Conservation (phyloP, 164 flowering plant species). For the Nymphaea thermarum region DNA sequence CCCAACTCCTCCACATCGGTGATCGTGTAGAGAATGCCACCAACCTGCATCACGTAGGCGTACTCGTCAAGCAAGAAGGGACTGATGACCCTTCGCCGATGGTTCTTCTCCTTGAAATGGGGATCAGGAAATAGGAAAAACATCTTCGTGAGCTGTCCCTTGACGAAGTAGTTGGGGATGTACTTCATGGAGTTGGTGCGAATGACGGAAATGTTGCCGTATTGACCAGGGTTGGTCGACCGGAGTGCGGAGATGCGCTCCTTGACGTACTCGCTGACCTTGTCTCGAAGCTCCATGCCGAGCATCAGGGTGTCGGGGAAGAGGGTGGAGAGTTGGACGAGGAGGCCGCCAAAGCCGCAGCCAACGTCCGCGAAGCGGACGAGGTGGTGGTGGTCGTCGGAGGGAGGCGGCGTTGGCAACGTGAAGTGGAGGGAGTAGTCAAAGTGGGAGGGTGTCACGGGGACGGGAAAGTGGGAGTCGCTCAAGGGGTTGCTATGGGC, state of each 20-base stretch:
- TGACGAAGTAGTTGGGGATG: conserved; percentile 79
- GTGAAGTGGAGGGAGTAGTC: conserved; percentile 57
- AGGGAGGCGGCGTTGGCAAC: conserved; percentile 19
- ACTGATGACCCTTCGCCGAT: conserved; percentile 78
- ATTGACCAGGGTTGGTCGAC: conserved; percentile 52
- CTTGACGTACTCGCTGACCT: conserved; percentile 86
- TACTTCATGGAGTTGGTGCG: conserved; percentile 94
- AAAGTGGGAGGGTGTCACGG: conserved; percentile 51
- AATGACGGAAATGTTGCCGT: conserved; percentile 75
- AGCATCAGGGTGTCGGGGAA: conserved; percentile 84
- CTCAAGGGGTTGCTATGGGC: conserved; percentile 96
- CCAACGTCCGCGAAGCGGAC: conserved; percentile 85
- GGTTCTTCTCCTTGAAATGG: conserved; percentile 97
- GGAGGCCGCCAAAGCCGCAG: conserved; percentile 92
- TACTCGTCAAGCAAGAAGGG: conserved; percentile 77
- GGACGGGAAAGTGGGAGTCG: conserved; percentile 92
- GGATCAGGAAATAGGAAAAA: conserved; percentile 94
- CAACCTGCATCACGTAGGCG: conserved; percentile 62
- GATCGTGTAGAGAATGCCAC: conserved; percentile 84
- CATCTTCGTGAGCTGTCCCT: conserved; percentile 80
- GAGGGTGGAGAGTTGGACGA: conserved; percentile 62
- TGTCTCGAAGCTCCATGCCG: conserved; percentile 95
- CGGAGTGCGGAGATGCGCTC: conserved; percentile 70
- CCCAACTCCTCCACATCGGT: conserved; percentile 95
- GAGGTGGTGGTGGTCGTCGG: conserved; percentile 15